Evolutionary conservation across 192 early-diverging fungal species (phyloP), one percentile per base, ranked within the genome.

Genomic region (Coemansia sp.): DNA sequence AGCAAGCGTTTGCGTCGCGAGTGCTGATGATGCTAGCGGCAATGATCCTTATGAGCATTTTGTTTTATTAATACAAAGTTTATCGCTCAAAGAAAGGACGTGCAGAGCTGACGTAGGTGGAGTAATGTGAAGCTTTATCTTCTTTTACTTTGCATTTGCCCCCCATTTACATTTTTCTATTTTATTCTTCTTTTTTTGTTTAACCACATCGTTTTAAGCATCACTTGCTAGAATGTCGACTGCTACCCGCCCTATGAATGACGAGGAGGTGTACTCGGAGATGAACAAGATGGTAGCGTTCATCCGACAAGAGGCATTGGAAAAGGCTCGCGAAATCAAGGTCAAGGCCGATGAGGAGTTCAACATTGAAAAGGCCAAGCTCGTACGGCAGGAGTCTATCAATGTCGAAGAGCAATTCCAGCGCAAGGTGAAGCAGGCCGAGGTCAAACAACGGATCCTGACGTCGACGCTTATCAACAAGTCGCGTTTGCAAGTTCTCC

Each of bases 231-330:
- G 34, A 66, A 81, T 81, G 78, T 81, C 78, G 57, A 64, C 70
- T 39, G 71, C 86, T 45, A 60, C 42, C 10, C 86, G 89, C 67
- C 84, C 91, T 58, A 85, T 99, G 64, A 98, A 94, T 86, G 97
- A 99, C 73, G 91, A 93, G 66, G 94, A 99, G 86, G 97, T 98
- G 50, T 86, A 86, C 73, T 88, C 89, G 69, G 97, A 99, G 89
- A 99, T 99, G 97, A 92, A 89, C 85, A 99, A 99, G 88, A 98
- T 99, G 97, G 95, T 98, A 42, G 89, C 93, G 34, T 99, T 99
- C 86, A 99, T 99, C 87, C 95, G 94, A 79, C 96, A 99, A 84
- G 97, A 99, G 83, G 96, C 97, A 8, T 78, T 95, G 27, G 97
- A 99, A 77, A 99, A 99, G 87, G 96, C 96, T 29, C 88, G 93